Evolutionary conservation across 345 rosid genomes (phyloP).

Genomic region (Luvunga scandens): DNA sequence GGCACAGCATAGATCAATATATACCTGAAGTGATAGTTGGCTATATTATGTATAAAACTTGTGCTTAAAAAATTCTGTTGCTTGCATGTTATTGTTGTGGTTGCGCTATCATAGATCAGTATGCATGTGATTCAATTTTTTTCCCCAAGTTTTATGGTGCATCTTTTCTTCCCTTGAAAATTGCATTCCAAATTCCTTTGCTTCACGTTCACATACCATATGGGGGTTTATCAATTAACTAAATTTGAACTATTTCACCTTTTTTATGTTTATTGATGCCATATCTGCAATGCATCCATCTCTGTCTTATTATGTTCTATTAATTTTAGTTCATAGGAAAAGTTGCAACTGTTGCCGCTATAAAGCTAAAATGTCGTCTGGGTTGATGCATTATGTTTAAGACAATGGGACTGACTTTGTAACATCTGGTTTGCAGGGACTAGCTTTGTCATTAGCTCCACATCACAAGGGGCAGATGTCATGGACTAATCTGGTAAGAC

Average conservation of each 20-base stretch:
- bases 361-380: no score
- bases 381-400: background rate
- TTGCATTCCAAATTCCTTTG: background rate
- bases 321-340: background rate
- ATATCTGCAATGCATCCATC: background rate
- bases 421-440: conserved; percentile 32
- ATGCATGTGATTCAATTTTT: background rate
- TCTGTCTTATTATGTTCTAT: background rate
- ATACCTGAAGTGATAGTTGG: no score
- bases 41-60: background rate
- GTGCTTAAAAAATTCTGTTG: background rate
- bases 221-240: background rate
- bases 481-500: background rate
- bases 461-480: background rate
- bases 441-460: conserved; percentile 10
- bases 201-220: background rate
- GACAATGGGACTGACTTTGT: background rate
- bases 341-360: background rate
- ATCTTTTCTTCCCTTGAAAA: background rate
- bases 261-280: background rate
- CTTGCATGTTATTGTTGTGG: background rate
- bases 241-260: background rate
- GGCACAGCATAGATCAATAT: no score
- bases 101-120: background rate
- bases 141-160: background rate